Percentiles rank a stretch among this genome's conserved stretches.
phyloP scores from a whole-genome alignment of 805 yeast genomes.

The Candida awuae region DNA sequence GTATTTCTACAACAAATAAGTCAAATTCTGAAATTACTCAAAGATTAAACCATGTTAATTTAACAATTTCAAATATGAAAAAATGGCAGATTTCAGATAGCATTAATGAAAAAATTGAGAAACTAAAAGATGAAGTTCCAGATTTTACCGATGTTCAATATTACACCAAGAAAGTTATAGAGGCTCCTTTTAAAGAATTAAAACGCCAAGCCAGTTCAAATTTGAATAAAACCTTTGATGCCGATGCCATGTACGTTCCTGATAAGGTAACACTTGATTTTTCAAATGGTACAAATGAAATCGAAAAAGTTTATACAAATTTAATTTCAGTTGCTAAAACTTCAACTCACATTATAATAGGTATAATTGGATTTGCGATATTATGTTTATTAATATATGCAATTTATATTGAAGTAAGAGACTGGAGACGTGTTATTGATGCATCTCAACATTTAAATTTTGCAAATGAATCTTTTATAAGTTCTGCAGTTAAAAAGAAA shows the following conservation, averaged over 20 bases:
- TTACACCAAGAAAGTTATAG: conserved; percentile 45
- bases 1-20: conserved; percentile 32
- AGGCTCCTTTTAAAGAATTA: conserved; percentile 50
- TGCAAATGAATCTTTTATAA: conserved; percentile 15
- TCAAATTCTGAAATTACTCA: conserved; percentile 26
- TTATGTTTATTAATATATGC: conserved; percentile 34
- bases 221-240: conserved; percentile 16
- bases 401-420: conserved; percentile 35
- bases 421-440: conserved; percentile 40
- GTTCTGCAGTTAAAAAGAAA: conserved; percentile 8
- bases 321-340: conserved; percentile 28
- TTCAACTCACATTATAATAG: conserved; percentile 33
- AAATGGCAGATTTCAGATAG: conserved; percentile 58
- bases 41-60: conserved; percentile 40
- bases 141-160: conserved; percentile 58
- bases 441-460: conserved; percentile 24
- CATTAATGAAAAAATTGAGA: conserved; percentile 49
- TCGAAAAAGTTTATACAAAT: conserved; percentile 32
- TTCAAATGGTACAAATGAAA: conserved; percentile 34
- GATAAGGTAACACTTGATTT: conserved; percentile 26
- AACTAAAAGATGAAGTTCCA: conserved; percentile 48
- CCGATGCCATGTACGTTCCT: conserved; percentile 35
- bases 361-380: conserved; percentile 34
- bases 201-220: conserved; percentile 30
- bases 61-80: conserved; percentile 48